These are phyloP conservation scores for Neofusicoccum kwambonambiense DNA, from an alignment of 2,329 filamentous ascomycete species.

Conservation along the genomic window DNA sequence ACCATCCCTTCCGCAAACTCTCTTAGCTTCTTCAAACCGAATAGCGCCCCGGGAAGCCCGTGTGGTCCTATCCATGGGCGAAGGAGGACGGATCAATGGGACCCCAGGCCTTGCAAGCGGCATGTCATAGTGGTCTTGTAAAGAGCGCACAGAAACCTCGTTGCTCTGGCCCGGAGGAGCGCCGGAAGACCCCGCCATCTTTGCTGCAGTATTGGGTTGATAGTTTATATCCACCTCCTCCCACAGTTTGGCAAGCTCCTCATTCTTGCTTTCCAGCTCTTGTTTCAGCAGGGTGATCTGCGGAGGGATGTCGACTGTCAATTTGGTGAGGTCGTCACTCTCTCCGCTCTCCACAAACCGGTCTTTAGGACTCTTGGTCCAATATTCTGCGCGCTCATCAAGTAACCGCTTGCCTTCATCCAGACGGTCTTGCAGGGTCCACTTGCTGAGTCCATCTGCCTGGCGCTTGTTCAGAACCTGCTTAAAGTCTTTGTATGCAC, in stretches of 20 bases:
- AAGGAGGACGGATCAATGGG: too few relatives aligned
- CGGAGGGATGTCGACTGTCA: neutral
- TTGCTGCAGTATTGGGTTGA: neutral
- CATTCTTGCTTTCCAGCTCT: neutral
- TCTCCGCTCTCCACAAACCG: neutral
- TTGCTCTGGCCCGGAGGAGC: too few relatives aligned
- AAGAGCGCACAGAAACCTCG: too few relatives aligned
- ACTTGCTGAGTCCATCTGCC: neutral
- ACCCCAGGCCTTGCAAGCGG: too few relatives aligned
- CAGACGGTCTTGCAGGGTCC: neutral
- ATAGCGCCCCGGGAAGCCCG: too few relatives aligned
- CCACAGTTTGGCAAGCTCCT: neutral
- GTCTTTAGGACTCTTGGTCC: neutral
- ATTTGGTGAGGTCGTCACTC: neutral
- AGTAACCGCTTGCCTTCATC: neutral
- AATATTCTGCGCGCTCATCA: neutral
- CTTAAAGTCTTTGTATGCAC: neutral
- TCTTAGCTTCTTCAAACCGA: too few relatives aligned
- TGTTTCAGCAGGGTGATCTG: neutral
- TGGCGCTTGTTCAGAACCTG: neutral
- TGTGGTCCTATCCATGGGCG: too few relatives aligned
- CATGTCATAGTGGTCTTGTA: too few relatives aligned
- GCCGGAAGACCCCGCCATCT: too few relatives aligned
- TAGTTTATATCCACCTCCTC: too few relatives aligned
- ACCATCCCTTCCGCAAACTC: neutral